Conservation (phyloP, 2,329 filamentous ascomycete species). For the Calonectria ilicicola region DNA sequence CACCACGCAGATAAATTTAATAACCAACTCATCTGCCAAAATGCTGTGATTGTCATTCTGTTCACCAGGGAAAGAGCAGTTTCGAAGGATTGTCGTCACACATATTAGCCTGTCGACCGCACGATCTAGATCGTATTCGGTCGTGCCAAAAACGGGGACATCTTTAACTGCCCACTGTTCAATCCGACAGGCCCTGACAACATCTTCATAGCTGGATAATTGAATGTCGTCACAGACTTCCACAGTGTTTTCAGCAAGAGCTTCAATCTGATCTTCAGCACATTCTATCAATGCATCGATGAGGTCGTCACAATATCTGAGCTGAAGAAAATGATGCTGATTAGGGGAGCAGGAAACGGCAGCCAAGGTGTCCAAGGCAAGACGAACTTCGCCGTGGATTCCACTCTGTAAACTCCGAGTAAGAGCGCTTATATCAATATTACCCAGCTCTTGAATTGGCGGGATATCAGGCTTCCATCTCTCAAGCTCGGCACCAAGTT, state of each 20-base stretch:
- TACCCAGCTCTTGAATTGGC: conserved; percentile 79
- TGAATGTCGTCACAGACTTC: conserved; percentile 90
- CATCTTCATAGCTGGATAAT: conserved; percentile 87
- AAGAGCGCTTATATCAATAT: conserved; percentile 90
- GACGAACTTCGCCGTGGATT: conserved; percentile 87
- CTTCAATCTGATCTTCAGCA: conserved; percentile 87
- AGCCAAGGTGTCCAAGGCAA: conserved; percentile 87
- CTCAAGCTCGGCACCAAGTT: conserved; percentile 75
- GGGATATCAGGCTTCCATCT: conserved; percentile 81
- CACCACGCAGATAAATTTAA: conserved; percentile 86
- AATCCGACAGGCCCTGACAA: conserved; percentile 80
- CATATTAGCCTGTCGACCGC: conserved; percentile 90
- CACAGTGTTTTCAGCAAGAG: conserved; percentile 84
- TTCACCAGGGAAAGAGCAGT: conserved; percentile 83
- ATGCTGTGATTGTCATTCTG: conserved; percentile 74
- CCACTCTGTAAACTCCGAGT: conserved; percentile 92
- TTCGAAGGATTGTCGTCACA: conserved; percentile 91
- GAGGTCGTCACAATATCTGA: conserved; percentile 86
- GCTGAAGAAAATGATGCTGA: conserved; percentile 73
- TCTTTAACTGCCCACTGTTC: conserved; percentile 81
- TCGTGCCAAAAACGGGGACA: conserved; percentile 78
- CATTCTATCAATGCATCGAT: conserved; percentile 91
- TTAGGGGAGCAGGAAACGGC: conserved; percentile 73
- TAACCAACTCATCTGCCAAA: conserved; percentile 80
- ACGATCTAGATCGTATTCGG: conserved; percentile 84